These are phyloP conservation scores for Metahyphopichia silvanorum DNA, from an alignment of 805 yeast genomes.

Conservation along the genomic window DNA sequence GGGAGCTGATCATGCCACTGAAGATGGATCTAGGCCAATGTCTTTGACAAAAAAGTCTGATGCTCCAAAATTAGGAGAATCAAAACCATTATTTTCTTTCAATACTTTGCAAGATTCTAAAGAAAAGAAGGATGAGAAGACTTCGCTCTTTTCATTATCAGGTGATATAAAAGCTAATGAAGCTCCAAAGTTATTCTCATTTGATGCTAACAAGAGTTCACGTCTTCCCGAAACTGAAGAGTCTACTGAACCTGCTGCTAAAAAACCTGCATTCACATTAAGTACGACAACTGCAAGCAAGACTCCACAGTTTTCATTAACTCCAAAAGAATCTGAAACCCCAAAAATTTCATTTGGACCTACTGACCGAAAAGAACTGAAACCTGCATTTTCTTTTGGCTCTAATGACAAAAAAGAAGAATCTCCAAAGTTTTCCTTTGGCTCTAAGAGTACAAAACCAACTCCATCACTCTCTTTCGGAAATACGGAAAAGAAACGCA, in stretches of 20 bases:
- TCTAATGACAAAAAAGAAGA: slow-evolving; percentile 1
- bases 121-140: neutral
- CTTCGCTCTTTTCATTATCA: too few relatives aligned
- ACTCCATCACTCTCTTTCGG: slow-evolving; percentile 10
- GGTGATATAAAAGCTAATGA: neutral
- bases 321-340: neutral
- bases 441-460: neutral
- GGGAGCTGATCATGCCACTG: too few relatives aligned
- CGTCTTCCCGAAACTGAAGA: neutral
- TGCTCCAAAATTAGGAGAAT: too few relatives aligned
- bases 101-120: too few relatives aligned
- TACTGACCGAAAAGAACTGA: slow-evolving; percentile 1
- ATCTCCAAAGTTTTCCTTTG: slow-evolving; percentile 9
- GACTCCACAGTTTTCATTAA: neutral
- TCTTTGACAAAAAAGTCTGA: too few relatives aligned
- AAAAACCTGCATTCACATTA: neutral
- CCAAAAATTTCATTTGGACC: slow-evolving; percentile 15
- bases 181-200: neutral
- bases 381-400: slow-evolving; percentile 3
- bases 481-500: neutral
- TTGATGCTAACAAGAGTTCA: slow-evolving; percentile 3
- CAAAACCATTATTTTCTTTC: too few relatives aligned
- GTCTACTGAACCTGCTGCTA: slow-evolving; percentile 1
- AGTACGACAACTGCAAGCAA: neutral
- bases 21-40: too few relatives aligned